phyloP scores from a whole-genome alignment of 495 filamentous ascomycete species.

The Aspergillus funiculosus region DNA sequence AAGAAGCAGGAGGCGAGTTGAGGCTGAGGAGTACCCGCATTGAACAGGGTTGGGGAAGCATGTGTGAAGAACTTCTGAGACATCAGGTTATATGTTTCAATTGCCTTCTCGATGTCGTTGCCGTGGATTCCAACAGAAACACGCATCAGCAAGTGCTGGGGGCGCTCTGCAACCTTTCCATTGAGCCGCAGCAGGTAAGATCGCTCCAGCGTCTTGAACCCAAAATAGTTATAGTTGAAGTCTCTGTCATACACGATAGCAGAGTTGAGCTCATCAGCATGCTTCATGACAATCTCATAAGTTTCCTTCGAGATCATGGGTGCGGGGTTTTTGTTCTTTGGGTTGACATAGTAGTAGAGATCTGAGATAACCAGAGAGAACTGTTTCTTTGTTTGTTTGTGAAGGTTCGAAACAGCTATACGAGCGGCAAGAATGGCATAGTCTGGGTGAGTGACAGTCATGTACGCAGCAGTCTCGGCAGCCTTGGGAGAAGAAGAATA shows the following conservation, averaged over 20 bases:
- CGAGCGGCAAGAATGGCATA: conserved; percentile 98
- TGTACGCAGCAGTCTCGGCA: conserved; percentile 97
- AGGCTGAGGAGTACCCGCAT: conserved; percentile 87
- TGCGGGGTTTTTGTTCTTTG: conserved; percentile 74
- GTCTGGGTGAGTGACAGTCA: conserved; percentile 98
- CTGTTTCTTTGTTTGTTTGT: conserved; percentile 99
- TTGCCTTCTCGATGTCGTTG: conserved; percentile 83
- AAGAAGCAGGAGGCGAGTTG: conserved; percentile 97
- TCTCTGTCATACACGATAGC: conserved; percentile 98
- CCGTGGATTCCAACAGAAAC: conserved; percentile 96
- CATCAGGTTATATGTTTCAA: conserved; percentile 98
- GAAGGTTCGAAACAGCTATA: conserved; percentile 97
- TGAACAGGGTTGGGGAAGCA: conserved; percentile 96
- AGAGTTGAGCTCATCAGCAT: conserved; percentile 93
- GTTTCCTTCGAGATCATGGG: conserved; percentile 90
- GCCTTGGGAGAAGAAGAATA: conserved; percentile 51
- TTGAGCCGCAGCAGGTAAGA: conserved; percentile 92
- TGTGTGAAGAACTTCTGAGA: conserved; percentile 97
- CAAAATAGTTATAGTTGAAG: conserved; percentile 99
- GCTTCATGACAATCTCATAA: conserved; percentile 88
- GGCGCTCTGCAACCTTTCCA: conserved; percentile 90
- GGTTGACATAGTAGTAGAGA: conserved; percentile 93
- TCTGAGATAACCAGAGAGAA: conserved; percentile 91
- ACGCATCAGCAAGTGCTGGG: conserved; percentile 99
- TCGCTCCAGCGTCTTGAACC: conserved; percentile 97